Conservation (phyloP, 805 yeast genomes). For the Scheffersomyces coipomensis region DNA sequence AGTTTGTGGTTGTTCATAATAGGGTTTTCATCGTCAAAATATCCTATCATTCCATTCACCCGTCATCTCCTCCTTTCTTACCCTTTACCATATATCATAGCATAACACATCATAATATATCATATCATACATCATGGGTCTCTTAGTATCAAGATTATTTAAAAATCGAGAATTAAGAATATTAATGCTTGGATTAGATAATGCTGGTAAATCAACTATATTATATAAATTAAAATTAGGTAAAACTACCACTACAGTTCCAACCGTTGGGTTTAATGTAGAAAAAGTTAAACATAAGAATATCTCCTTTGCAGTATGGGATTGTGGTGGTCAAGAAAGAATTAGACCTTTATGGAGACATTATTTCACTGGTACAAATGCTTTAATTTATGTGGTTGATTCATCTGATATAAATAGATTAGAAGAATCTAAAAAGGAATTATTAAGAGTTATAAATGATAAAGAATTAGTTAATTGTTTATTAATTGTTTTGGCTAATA, state of each 20-base stretch:
- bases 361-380: constrained; percentile 90
- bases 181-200: constrained; percentile 88
- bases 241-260: constrained; percentile 73
- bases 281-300: constrained; percentile 82
- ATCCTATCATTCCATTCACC: too few relatives aligned
- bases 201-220: constrained; percentile 91
- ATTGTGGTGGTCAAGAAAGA: constrained; percentile 94
- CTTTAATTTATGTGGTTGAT: constrained; percentile 88
- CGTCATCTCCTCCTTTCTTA: too few relatives aligned
- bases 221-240: constrained; percentile 80
- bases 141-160: constrained; percentile 31
- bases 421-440: constrained; percentile 74
- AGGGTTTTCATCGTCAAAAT: too few relatives aligned
- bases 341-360: constrained; percentile 94
- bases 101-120: background rate
- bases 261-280: constrained; percentile 92
- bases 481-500: constrained; percentile 83
- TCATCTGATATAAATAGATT: constrained; percentile 70
- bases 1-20: too few relatives aligned
- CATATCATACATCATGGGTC: constrained; percentile 2
- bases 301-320: constrained; percentile 87
- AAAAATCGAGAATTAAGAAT: constrained; percentile 95
- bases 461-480: constrained; percentile 80
- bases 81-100: too few relatives aligned
- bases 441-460: constrained; percentile 75